Percentiles rank a stretch among this genome's conserved stretches.
Evolutionary conservation across 2,329 filamentous ascomycete genomes (phyloP).

Genomic region (Clathrospora elynae): DNA sequence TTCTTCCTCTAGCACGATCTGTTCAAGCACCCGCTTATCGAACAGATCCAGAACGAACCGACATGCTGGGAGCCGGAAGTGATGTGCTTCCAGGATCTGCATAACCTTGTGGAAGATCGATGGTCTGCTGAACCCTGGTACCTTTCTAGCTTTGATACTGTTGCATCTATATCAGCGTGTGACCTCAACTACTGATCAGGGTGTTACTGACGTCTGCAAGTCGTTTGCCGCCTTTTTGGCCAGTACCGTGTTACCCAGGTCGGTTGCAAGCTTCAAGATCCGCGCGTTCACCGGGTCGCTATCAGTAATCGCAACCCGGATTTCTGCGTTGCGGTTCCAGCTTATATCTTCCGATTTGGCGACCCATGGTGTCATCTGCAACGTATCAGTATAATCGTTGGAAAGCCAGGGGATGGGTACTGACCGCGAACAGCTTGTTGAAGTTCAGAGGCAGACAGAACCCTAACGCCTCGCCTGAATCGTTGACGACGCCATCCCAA

Average conservation of each 20-base stretch:
- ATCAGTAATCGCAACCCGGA: constrained; percentile 65
- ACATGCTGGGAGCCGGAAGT: constrained; percentile 84
- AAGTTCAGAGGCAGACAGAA: constrained; percentile 85
- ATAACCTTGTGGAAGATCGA: constrained; percentile 85
- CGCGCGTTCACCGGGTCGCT: constrained; percentile 68
- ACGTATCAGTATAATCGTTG: constrained; percentile 19
- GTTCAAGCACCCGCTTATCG: constrained; percentile 83
- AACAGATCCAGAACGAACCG: constrained; percentile 94
- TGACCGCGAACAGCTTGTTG: constrained; percentile 74
- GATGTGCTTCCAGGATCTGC: constrained; percentile 82
- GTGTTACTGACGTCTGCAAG: constrained; percentile 62
- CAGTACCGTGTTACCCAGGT: constrained; percentile 90
- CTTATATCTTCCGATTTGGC: constrained; percentile 37
- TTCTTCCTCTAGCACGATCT: constrained; percentile 80
- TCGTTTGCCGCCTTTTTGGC: constrained; percentile 86
- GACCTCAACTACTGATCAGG: not conserved
- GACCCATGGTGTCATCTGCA: constrained; percentile 48
- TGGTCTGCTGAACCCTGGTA: constrained; percentile 74
- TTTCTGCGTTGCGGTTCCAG: constrained; percentile 40
- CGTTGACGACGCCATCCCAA: constrained; percentile 90
- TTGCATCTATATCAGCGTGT: constrained; percentile 23
- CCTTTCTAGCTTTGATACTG: constrained; percentile 76
- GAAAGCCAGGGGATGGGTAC: constrained; percentile 4
- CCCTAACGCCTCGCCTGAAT: constrained; percentile 80
- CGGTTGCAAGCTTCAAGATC: constrained; percentile 82